Percentiles rank a stretch among this genome's conserved stretches.
phyloP scores from a whole-genome alignment of 192 early-diverging fungal genomes.

The Backusella sp. region DNA sequence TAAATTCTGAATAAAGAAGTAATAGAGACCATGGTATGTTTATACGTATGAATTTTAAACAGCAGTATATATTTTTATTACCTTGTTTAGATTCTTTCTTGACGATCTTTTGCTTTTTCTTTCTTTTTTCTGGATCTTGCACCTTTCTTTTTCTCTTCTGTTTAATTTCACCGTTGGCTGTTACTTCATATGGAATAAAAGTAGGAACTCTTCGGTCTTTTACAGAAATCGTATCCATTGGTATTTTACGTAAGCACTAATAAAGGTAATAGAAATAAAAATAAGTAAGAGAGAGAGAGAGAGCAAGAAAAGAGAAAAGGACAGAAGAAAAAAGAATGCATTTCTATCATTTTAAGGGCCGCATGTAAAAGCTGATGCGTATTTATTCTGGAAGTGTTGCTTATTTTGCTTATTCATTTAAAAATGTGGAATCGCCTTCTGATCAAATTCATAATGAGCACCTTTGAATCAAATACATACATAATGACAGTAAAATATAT shows the following conservation, averaged over 20 bases:
- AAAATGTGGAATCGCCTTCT: not conserved
- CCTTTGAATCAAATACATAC: not conserved
- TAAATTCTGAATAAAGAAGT: not conserved
- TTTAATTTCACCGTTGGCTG: not conserved
- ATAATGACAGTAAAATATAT: not conserved
- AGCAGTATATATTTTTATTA: not conserved
- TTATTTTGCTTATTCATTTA: not conserved
- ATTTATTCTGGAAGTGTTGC: not conserved
- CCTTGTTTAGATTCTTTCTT: not conserved
- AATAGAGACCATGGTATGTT: not conserved
- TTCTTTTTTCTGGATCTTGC: not conserved
- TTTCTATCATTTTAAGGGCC: not conserved
- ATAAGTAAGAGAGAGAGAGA: not conserved
- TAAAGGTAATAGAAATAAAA: not conserved
- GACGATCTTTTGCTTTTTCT: not conserved
- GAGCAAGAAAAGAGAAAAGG: not conserved
- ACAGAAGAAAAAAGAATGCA: not conserved
- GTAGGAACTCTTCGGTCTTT: not conserved
- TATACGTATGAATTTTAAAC: not conserved
- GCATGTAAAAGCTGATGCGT: not conserved
- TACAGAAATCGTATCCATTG: not conserved
- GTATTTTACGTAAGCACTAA: not conserved
- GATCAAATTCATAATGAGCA: not conserved
- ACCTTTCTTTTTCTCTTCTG: not conserved
- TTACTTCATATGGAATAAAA: not conserved